A percentile compares a stretch with the other conserved stretches of the same genome.
phyloP scores from a whole-genome alignment of 2,329 filamentous ascomycete genomes.

The Lojkania enalia region DNA sequence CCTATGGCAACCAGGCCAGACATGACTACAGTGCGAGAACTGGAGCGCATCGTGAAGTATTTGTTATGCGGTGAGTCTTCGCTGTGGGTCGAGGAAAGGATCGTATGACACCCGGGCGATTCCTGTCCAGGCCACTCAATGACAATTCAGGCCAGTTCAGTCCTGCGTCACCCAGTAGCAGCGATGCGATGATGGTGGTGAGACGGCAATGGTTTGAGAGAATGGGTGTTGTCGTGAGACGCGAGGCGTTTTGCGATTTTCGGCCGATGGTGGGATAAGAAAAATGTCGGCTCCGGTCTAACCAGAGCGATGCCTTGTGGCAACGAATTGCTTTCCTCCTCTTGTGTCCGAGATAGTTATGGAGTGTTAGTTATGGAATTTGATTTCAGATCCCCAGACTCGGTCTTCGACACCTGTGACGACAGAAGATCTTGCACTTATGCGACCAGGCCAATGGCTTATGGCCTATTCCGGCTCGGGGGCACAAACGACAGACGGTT shows the following conservation, averaged over 20 bases:
- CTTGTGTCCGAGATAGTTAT: not conserved
- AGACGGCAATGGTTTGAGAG: slow-evolving; percentile 30
- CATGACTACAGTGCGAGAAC: slow-evolving; percentile 21
- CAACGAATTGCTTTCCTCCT: not conserved
- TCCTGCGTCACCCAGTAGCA: not conserved
- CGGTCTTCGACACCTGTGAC: slow-evolving; percentile 2
- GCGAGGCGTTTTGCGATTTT: slow-evolving; percentile 27
- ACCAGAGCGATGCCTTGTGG: not conserved
- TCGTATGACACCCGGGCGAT: slow-evolving; percentile 2
- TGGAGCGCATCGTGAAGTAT: slow-evolving; percentile 27
- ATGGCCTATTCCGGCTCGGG: slow-evolving; percentile 7
- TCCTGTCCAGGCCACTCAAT: not conserved
- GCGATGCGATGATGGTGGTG: slow-evolving; percentile 15
- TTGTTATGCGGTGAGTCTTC: no score
- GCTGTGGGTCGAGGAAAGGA: slow-evolving; percentile 6
- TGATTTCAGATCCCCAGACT: not conserved
- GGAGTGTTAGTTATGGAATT: not conserved
- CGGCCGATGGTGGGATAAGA: no score
- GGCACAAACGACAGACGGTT: slow-evolving; percentile 14
- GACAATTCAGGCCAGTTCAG: not conserved
- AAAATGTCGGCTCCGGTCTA: slow-evolving; percentile 5
- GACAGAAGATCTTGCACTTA: slow-evolving; percentile 6
- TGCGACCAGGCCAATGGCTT: slow-evolving; percentile 19
- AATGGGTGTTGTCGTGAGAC: slow-evolving; percentile 30
- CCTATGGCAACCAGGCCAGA: slow-evolving; percentile 26